These are phyloP conservation scores for Paraglomus occultum DNA, from an alignment of 192 early-diverging fungal genomes.

Conservation along the genomic window DNA sequence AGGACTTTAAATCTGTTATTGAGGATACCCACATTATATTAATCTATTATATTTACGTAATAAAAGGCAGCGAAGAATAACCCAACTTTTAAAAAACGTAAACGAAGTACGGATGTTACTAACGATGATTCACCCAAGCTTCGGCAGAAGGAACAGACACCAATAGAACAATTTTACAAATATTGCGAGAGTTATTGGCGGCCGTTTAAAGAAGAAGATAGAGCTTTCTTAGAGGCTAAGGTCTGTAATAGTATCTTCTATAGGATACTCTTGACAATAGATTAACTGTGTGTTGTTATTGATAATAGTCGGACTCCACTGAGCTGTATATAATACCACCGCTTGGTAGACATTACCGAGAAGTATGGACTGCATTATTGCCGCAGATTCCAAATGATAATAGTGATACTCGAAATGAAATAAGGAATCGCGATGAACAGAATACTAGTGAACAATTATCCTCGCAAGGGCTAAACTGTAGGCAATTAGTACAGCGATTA, in stretches of 20 bases:
- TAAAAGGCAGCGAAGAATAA: background rate
- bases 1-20: background rate
- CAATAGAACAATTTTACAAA: slow-evolving; percentile 79
- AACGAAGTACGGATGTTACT: slow-evolving; percentile 17
- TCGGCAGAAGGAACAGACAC: slow-evolving; percentile 59
- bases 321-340: slow-evolving; percentile 78
- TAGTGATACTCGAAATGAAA: too few relatives aligned
- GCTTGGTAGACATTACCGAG: slow-evolving; percentile 72
- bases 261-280: slow-evolving; percentile 4
- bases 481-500: too few relatives aligned
- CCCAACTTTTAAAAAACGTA: slow-evolving; percentile 14
- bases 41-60: background rate
- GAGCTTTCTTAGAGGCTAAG: slow-evolving; percentile 62
- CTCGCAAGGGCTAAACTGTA: too few relatives aligned
- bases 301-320: slow-evolving; percentile 54
- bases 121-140: slow-evolving; percentile 6
- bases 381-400: slow-evolving; percentile 33
- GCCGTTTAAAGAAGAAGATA: slow-evolving; percentile 75
- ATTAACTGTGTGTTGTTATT: slow-evolving; percentile 6
- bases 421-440: too few relatives aligned
- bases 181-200: slow-evolving; percentile 86
- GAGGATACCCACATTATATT: background rate
- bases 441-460: too few relatives aligned
- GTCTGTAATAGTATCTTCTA: slow-evolving; percentile 25
- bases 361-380: slow-evolving; percentile 62